These are phyloP conservation scores for Aspergillus tanneri DNA, from an alignment of 2,329 filamentous ascomycete genomes.

Conservation along the genomic window DNA sequence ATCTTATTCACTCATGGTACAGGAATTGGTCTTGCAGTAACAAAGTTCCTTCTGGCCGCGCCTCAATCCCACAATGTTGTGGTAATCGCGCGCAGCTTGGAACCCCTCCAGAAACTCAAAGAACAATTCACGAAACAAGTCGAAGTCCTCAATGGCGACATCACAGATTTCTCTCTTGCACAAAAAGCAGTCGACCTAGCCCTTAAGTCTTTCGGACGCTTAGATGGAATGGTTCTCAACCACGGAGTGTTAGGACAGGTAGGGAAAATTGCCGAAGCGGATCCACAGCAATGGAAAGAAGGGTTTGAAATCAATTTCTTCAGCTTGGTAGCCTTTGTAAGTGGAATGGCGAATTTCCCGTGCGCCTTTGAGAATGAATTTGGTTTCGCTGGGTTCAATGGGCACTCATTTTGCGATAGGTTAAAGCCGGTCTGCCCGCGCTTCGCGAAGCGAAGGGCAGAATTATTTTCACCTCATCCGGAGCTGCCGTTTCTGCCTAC, in stretches of 20 bases:
- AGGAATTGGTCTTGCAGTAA: slow-evolving; percentile 63
- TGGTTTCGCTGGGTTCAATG: neutral
- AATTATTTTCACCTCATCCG: slow-evolving; percentile 39
- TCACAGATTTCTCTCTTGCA: slow-evolving; percentile 55
- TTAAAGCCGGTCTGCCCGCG: slow-evolving; percentile 34
- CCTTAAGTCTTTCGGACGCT: slow-evolving; percentile 63
- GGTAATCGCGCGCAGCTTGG: slow-evolving; percentile 56
- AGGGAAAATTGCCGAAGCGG: slow-evolving; percentile 64
- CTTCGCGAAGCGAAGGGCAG: slow-evolving; percentile 36
- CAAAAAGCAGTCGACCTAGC: slow-evolving; percentile 65
- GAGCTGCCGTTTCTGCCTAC: slow-evolving; percentile 34
- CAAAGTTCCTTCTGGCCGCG: slow-evolving; percentile 58
- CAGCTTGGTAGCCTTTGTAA: slow-evolving; percentile 73
- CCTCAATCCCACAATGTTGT: slow-evolving; percentile 56
- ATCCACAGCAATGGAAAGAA: slow-evolving; percentile 70
- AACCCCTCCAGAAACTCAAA: slow-evolving; percentile 55
- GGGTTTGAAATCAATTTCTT: slow-evolving; percentile 85
- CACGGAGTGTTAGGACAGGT: slow-evolving; percentile 81
- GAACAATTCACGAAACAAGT: slow-evolving; percentile 55
- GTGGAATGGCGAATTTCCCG: slow-evolving; percentile 29
- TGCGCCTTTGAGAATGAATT: too few species aligned
- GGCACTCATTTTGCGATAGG: slow-evolving; percentile 16
- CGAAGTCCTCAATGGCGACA: slow-evolving; percentile 58
- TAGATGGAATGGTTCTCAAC: slow-evolving; percentile 85
- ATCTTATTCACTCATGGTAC: slow-evolving; percentile 3